A percentile compares a stretch with the other conserved stretches of the same genome.
Conservation (phyloP, 2,329 filamentous ascomycete genomes). For the Cryoendolithus antarcticus region DNA sequence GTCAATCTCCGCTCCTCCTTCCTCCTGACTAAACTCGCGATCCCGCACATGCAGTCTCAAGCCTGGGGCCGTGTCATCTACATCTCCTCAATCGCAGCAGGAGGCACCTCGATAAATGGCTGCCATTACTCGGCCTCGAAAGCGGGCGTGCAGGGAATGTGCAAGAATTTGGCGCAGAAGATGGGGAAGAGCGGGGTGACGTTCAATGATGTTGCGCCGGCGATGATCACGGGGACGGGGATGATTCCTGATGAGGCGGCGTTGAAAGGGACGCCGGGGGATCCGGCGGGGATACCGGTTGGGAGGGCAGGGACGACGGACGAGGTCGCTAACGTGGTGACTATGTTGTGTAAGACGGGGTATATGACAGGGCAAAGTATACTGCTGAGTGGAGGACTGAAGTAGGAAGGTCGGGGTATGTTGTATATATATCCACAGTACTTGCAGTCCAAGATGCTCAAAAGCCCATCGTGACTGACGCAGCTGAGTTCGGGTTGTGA, state of each 20-base stretch:
- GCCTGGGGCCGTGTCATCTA: constrained; percentile 54
- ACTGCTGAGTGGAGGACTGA: constrained; percentile 19
- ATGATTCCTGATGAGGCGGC: constrained; percentile 47
- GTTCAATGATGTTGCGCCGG: constrained; percentile 57
- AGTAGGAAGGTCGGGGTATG: constrained; percentile 7
- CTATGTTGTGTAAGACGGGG: constrained; percentile 48
- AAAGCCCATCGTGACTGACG: too few species aligned
- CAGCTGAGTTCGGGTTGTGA: too few species aligned
- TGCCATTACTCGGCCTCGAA: constrained; percentile 21
- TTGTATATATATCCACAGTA: too few species aligned
- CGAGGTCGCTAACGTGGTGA: constrained; percentile 49
- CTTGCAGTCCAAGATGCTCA: too few species aligned
- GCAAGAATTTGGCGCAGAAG: constrained; percentile 50
- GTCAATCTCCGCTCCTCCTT: constrained; percentile 54
- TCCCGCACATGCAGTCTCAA: constrained; percentile 48
- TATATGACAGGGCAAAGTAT: constrained; percentile 30
- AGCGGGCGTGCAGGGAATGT: constrained; percentile 47
- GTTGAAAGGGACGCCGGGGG: constrained; percentile 34
- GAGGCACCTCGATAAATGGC: constrained; percentile 50
- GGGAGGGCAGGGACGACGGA: constrained; percentile 45
- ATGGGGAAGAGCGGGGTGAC: constrained; percentile 51
- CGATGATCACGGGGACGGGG: constrained; percentile 48
- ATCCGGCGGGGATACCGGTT: constrained; percentile 48
- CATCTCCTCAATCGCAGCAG: constrained; percentile 51
- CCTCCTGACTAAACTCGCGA: constrained; percentile 47